Percentiles rank a stretch among this genome's conserved stretches.
Evolutionary conservation across 306 rosid species (phyloP).

Genomic region (Lablab purpureus): DNA sequence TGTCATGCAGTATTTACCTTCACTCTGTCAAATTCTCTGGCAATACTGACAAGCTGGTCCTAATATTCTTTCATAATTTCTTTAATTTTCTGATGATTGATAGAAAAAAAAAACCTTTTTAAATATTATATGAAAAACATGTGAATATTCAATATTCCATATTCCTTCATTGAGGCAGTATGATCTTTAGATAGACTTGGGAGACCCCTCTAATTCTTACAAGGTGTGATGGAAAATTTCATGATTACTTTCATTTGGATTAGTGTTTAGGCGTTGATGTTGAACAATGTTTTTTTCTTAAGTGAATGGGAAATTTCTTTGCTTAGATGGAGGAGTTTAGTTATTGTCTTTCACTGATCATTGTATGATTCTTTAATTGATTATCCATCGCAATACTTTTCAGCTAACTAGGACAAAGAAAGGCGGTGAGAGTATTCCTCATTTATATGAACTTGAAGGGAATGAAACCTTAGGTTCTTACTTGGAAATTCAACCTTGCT

Average conservation of each 20-base stretch:
- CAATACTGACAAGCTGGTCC: conserved; percentile 11
- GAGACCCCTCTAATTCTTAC: not conserved
- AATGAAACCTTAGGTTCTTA: conserved; percentile 86
- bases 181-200: not conserved
- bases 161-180: not conserved
- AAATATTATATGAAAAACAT: conserved; percentile 20
- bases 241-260: conserved; percentile 2
- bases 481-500: conserved; percentile 74
- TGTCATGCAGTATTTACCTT: not conserved
- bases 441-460: conserved; percentile 81
- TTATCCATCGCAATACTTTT: conserved; percentile 31
- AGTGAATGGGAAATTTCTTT: conserved; percentile 29
- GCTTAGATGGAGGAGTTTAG: conserved; percentile 1
- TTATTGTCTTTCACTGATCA: conserved; percentile 20
- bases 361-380: conserved; percentile 37
- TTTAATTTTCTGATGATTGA: not conserved
- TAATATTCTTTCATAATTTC: not conserved
- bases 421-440: conserved; percentile 59
- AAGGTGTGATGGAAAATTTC: conserved; percentile 5
- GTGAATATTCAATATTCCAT: conserved; percentile 9
- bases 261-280: conserved; percentile 8
- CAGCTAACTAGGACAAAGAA: conserved; percentile 82
- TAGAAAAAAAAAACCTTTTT: not conserved
- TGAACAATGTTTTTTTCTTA: not conserved
- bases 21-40: not conserved